Conservation (phyloP, 768 basidiomycete genomes). For the Boletus reticulatus region DNA sequence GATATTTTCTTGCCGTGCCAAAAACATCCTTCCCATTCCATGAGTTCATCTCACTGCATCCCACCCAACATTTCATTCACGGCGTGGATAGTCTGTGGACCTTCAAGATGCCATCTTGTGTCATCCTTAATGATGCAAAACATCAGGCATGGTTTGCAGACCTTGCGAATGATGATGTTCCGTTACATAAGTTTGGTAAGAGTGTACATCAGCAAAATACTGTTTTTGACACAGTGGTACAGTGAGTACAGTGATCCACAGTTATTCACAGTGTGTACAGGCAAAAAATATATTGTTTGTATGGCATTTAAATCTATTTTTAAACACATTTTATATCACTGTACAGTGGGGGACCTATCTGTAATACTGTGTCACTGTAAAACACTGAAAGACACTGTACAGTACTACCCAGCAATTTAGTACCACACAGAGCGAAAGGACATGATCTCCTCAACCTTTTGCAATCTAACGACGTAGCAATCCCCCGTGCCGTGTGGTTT, state of each 20-base stretch:
- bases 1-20: slow-evolving; percentile 62
- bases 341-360: no score
- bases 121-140: slow-evolving; percentile 74
- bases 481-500: slow-evolving; percentile 85
- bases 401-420: no score
- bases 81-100: slow-evolving; percentile 31
- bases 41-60: slow-evolving; percentile 35
- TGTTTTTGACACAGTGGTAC: no score
- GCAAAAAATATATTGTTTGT: no score
- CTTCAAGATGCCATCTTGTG: no score
- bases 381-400: no score
- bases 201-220: no score
- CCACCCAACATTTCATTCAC: neutral
- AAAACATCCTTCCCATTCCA: slow-evolving; percentile 60
- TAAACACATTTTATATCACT: no score
- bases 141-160: slow-evolving; percentile 83
- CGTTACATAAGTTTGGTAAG: slow-evolving; percentile 77
- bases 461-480: slow-evolving; percentile 72
- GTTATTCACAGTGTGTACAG: no score
- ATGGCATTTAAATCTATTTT: no score
- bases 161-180: slow-evolving; percentile 77
- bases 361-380: no score
- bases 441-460: slow-evolving; percentile 80
- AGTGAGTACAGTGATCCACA: no score
- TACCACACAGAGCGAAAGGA: slow-evolving; percentile 83